Conservation (phyloP, 225 moss, liverwort and hornwort species). For the Climacium dendroides region DNA sequence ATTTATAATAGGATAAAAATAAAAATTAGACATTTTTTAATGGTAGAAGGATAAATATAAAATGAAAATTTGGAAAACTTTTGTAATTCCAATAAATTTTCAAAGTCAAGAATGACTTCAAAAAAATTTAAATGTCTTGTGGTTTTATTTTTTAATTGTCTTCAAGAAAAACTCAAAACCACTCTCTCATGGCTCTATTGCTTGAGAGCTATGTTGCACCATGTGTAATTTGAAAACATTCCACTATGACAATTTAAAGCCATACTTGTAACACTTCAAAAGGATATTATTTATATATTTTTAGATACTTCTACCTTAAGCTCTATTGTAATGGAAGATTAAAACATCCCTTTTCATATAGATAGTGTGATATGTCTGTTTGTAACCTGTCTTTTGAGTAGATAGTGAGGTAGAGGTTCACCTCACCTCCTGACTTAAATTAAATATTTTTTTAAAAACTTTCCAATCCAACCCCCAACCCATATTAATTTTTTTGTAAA, state of each 20-base stretch:
- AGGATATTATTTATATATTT: not conserved
- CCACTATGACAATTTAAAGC: not conserved
- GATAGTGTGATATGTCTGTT: too few species aligned
- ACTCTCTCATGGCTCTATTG: too few species aligned
- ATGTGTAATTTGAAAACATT: not conserved
- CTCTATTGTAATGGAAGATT: fast-evolving
- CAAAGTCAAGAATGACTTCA: not conserved
- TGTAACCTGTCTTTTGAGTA: too few species aligned
- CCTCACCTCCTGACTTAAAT: too few species aligned
- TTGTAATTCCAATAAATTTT: not conserved
- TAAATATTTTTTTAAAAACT: too few species aligned
- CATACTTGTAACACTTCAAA: not conserved
- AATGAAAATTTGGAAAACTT: not conserved
- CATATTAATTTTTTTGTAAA: too few species aligned
- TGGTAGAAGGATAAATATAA: not conserved
- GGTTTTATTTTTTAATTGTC: not conserved
- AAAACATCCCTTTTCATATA: not conserved
- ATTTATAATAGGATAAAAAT: not conserved
- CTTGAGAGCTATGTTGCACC: not conserved
- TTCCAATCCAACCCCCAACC: too few species aligned
- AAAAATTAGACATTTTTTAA: not conserved
- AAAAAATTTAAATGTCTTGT: not conserved
- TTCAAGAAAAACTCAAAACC: fast-evolving
- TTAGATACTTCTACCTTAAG: fast-evolving
- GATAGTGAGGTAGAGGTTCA: too few species aligned